These are phyloP conservation scores for Chalciporus piperatoides DNA, from an alignment of 1,284 basidiomycete species.

Conservation along the genomic window DNA sequence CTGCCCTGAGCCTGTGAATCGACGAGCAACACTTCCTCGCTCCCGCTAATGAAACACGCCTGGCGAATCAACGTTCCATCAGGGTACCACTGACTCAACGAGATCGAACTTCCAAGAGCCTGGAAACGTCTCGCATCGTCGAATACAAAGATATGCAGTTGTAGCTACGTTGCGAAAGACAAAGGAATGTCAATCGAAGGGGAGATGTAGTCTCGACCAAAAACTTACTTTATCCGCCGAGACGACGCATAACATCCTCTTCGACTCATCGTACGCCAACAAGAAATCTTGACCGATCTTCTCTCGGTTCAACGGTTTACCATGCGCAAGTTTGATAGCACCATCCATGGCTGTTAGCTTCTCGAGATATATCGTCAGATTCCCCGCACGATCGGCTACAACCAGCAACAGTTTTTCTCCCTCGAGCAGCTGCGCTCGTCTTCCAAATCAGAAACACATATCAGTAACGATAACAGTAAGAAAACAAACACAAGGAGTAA, in stretches of 20 bases:
- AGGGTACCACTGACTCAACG: conserved; percentile 45
- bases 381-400: conserved; percentile 33
- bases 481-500: not conserved
- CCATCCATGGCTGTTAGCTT: conserved; percentile 28
- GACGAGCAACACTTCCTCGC: conserved; percentile 48
- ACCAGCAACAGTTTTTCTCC: conserved; percentile 42
- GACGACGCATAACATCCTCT: conserved; percentile 44
- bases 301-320: conserved; percentile 39
- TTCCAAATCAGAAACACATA: conserved; percentile 19
- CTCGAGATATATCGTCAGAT: conserved; percentile 42
- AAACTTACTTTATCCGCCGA: conserved; percentile 38
- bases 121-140: conserved; percentile 39
- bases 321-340: conserved; percentile 27
- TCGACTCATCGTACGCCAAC: conserved; percentile 49
- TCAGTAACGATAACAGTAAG: not conserved
- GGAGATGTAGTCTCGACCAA: not conserved
- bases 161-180: conserved; percentile 22
- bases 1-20: conserved; percentile 40
- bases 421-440: conserved; percentile 37
- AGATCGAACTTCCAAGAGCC: conserved; percentile 37
- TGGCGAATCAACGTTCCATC: conserved; percentile 28
- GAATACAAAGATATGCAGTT: conserved; percentile 43
- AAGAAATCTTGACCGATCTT: conserved; percentile 44
- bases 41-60: conserved; percentile 38
- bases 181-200: not conserved